phyloP scores from a whole-genome alignment of 2,329 filamentous ascomycete species.

The Alternaria panax region DNA sequence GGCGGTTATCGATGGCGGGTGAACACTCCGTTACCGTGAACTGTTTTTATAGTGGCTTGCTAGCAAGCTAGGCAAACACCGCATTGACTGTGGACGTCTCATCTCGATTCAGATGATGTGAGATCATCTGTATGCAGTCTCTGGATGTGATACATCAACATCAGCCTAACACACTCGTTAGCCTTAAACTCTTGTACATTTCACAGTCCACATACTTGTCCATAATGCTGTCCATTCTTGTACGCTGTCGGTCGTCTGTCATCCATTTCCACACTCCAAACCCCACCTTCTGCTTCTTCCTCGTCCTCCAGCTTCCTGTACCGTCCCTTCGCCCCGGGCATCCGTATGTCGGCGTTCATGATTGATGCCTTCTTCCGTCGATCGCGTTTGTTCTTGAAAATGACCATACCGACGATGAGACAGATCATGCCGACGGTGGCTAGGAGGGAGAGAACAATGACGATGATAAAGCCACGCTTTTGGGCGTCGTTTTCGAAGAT shows the following conservation, averaged over 20 bases:
- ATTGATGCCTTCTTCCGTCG: constrained; percentile 2
- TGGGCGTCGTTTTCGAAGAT: constrained; percentile 2
- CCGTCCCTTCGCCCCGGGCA: constrained; percentile 1
- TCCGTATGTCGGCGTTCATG: constrained; percentile 4
- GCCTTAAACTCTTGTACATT: neutral
- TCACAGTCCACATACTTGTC: neutral
- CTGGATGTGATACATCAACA: neutral
- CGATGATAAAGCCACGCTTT: constrained; percentile 10
- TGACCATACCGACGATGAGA: constrained; percentile 8
- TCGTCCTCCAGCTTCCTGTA: constrained; percentile 11
- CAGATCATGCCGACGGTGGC: constrained; percentile 10
- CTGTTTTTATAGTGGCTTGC: neutral
- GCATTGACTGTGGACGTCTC: neutral
- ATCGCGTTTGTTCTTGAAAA: constrained; percentile 10
- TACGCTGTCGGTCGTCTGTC: constrained; percentile 5
- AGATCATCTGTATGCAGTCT: neutral
- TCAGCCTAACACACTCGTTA: neutral
- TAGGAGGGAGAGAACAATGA: constrained; percentile 8
- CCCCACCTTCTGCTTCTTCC: constrained; percentile 1
- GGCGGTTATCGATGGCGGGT: neutral
- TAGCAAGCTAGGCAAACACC: neutral
- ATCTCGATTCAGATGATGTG: neutral
- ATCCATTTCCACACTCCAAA: constrained; percentile 14
- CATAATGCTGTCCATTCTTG: neutral
- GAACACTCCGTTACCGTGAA: neutral